These are phyloP conservation scores for Pythium guiyangense DNA, from an alignment of 352 stramenopile species.

Conservation along the genomic window DNA sequence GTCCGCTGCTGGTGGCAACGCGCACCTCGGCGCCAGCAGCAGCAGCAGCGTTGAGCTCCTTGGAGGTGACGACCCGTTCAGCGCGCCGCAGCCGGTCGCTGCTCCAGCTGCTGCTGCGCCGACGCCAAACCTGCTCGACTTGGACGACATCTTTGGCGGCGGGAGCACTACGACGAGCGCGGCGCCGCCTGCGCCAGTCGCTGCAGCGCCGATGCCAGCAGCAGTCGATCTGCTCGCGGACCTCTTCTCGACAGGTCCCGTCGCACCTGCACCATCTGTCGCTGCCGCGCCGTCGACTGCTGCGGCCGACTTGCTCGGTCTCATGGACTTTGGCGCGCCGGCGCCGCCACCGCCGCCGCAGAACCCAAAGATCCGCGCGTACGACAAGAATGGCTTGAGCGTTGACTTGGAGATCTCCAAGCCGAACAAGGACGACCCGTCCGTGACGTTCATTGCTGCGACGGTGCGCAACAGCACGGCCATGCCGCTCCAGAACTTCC, in stretches of 20 bases:
- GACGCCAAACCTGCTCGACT: slow-evolving; percentile 86
- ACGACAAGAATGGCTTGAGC: slow-evolving; percentile 94
- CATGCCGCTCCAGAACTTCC: slow-evolving; percentile 88
- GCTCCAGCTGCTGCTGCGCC: slow-evolving; percentile 8
- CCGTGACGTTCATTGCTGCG: slow-evolving; percentile 90
- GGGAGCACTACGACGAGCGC: slow-evolving; percentile 18
- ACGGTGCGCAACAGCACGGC: slow-evolving; percentile 91
- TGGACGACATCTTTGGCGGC: slow-evolving; percentile 95
- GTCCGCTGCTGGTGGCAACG: slow-evolving; percentile 21
- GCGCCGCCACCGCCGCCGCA: slow-evolving; percentile 19
- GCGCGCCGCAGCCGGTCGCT: slow-evolving; percentile 10
- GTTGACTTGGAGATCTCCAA: slow-evolving; percentile 92
- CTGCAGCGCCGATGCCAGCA: slow-evolving; percentile 15
- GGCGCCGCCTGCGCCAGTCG: slow-evolving; percentile 13
- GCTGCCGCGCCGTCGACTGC: not conserved
- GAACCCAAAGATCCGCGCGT: slow-evolving; percentile 83
- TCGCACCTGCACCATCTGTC: slow-evolving; percentile 11
- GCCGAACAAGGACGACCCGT: slow-evolving; percentile 89
- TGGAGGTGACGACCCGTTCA: slow-evolving; percentile 54
- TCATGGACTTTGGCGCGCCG: slow-evolving; percentile 71
- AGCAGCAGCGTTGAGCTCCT: slow-evolving; percentile 37
- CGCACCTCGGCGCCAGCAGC: not conserved
- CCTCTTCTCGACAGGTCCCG: slow-evolving; percentile 81
- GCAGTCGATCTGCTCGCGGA: slow-evolving; percentile 93
- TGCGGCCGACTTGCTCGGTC: slow-evolving; percentile 52